Conservation (phyloP, 257 asterid species). For the Nicotiana undulata region DNA sequence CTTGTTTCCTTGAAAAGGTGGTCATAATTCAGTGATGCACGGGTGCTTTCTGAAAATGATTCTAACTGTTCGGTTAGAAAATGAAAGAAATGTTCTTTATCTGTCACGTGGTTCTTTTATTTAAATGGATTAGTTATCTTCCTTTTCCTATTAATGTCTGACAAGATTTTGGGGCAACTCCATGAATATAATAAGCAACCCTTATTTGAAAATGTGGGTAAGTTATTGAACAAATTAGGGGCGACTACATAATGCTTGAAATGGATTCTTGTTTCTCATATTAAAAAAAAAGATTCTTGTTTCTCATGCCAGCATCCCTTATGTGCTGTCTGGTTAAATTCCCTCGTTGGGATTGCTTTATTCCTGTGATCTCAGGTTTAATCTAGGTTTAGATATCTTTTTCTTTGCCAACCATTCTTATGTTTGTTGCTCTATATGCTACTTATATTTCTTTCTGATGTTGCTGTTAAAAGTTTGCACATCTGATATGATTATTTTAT, state of each 20-base stretch:
- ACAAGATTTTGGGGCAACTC: not conserved
- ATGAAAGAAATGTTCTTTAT: not conserved
- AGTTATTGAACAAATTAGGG: not conserved
- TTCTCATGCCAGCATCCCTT: not conserved
- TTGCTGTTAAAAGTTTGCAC: not conserved
- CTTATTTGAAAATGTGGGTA: not conserved
- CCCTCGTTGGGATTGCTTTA: not conserved
- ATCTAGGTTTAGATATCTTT: not conserved
- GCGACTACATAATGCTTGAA: not conserved
- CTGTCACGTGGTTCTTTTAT: not conserved
- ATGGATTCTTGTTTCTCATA: not conserved
- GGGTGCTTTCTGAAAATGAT: not conserved
- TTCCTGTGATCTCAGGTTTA: not conserved
- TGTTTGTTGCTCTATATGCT: conserved; percentile 1
- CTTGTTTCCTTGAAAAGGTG: not conserved
- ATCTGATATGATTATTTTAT: not conserved
- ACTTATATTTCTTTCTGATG: not conserved
- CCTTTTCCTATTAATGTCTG: not conserved
- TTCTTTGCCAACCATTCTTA: not conserved
- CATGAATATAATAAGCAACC: not conserved
- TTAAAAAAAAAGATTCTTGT: not conserved
- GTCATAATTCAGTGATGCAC: not conserved
- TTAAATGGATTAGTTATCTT: not conserved
- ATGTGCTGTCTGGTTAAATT: not conserved
- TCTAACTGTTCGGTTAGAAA: not conserved